Base-by-base conservation (phyloP, 1,284 basidiomycete species). In the Trametes pubescens region DNA sequence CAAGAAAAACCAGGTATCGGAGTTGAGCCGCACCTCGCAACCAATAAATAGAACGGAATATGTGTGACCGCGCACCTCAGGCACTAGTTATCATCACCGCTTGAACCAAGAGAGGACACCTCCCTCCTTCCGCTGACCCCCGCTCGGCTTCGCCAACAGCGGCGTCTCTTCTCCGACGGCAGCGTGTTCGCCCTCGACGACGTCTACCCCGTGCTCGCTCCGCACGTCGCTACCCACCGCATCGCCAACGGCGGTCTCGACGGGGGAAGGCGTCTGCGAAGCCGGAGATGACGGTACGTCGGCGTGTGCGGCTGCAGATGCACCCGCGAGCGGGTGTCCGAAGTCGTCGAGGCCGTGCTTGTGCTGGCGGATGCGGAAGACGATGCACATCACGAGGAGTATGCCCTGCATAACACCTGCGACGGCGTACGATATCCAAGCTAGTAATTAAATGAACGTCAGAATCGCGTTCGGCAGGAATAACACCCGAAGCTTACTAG, bases 291-390 rank as follows among this genome's bases (percentile, higher is more conserved):
- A 38, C 3, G 40, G 40, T 3, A 32, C 29, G 29, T n/a, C 69
- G 64, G 16, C 62, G 57, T 47, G 62, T 32, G 4, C 60, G 14
- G 32, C 51, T 11, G 21, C 11, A 2, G 37, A 14, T 8, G 22
- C 11, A 22, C 22, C 21, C 4, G 38, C 43, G 26, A 93, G 74
- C 0, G 90, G 86, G 40, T 86, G 81, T 0, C 98, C 97, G 73
- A 97, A 99, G 77, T 99, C 97, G 75, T 99, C 95, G 59, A 99
- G 86, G n/a, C 88, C 87, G 4, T 94, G 83, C 24, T 81, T 79
- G 53, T 77, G 82, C 75, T 98, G 96, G 29, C 93, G 86, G 32
- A 84, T 67, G 74, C 91, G 94, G 92, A 94, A 96, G 11, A 81
- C 66, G 18, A 95, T 75, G 71, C 95, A 96, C 86, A 96, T 92